A percentile compares a stretch with the other conserved stretches of the same genome.
phyloP scores from a whole-genome alignment of 1,284 basidiomycete genomes.

The Salmacisia buchloeana region DNA sequence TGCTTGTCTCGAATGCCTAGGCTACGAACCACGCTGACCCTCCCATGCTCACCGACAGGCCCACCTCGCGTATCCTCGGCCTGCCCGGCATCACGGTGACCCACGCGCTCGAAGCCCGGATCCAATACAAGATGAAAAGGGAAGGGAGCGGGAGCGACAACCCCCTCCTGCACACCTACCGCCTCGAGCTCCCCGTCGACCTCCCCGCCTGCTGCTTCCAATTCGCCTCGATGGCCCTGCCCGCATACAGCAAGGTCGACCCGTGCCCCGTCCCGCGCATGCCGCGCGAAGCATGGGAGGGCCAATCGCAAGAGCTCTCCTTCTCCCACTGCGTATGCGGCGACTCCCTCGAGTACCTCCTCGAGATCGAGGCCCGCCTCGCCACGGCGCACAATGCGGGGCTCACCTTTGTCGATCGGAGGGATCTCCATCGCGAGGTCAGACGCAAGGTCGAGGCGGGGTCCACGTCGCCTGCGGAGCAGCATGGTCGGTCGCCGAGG shows the following conservation, averaged over 20 bases:
- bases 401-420: background rate
- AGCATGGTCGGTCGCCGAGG: too few species aligned
- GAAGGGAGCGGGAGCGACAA: background rate
- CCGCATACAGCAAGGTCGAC: constrained; percentile 4
- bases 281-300: background rate
- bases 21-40: background rate
- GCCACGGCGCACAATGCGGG: background rate
- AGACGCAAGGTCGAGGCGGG: background rate
- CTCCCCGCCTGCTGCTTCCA: constrained; percentile 5
- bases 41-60: background rate
- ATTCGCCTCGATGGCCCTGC: constrained; percentile 2
- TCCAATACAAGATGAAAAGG: background rate
- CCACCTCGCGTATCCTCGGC: background rate
- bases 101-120: background rate
- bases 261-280: background rate
- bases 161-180: background rate
- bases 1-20: background rate
- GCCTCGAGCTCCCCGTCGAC: background rate
- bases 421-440: background rate
- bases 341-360: background rate
- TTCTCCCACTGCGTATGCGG: constrained; percentile 5
- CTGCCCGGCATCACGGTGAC: background rate
- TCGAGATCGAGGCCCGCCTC: background rate
- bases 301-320: background rate
- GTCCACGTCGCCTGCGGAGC: background rate